Evolutionary conservation across 192 early-diverging fungal species (phyloP), one percentile per base, ranked within the genome.

Genomic region (Backusella sp.): DNA sequence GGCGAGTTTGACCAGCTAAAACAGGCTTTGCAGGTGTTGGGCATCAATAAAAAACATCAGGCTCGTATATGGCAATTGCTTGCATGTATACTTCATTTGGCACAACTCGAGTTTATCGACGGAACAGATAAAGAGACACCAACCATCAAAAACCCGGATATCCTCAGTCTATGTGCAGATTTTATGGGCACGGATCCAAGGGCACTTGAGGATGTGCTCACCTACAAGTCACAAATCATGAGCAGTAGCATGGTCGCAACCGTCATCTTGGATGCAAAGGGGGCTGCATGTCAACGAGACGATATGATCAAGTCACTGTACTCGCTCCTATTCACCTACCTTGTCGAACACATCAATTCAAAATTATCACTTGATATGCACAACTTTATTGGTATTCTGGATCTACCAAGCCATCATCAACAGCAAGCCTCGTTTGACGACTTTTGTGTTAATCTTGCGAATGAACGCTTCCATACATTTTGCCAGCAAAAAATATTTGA

Each of bases 391-490:
- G 93, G 94, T 69, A 85, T 98, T 44, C 86, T 96, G 26, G 97
- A 98, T 77, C 85, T 96, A 49, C 87, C 92, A 70, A 94, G 97
- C 8, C 96, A 94, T 85, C 84, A 90, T 74, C 84, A 84, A 66
- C 78, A 46, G 49, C 84, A 85, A 41, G 44, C 70, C 74, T 79
- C 92, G 87, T 79, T 95, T 83, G 89, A 80, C 84, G 56, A 59
- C 53, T 84, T 90, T 68, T 86, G 80, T 0, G 44, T 84, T 65
- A 88, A 88, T 53, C 65, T 82, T 49, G 91, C 95, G 70, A 96
- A 94, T 84, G 96, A 97, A 84, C 91, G 95, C 62, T 83, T 97
- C 17, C 91, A 95, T 77, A 85, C 90, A 72, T 94, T 95, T 75
- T 79, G 90, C 72, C 82, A 90, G 49, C 86, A 91, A 65, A 87